phyloP scores from a whole-genome alignment of 1,284 basidiomycete species.

The Mycosarcoma mackinlayi region DNA sequence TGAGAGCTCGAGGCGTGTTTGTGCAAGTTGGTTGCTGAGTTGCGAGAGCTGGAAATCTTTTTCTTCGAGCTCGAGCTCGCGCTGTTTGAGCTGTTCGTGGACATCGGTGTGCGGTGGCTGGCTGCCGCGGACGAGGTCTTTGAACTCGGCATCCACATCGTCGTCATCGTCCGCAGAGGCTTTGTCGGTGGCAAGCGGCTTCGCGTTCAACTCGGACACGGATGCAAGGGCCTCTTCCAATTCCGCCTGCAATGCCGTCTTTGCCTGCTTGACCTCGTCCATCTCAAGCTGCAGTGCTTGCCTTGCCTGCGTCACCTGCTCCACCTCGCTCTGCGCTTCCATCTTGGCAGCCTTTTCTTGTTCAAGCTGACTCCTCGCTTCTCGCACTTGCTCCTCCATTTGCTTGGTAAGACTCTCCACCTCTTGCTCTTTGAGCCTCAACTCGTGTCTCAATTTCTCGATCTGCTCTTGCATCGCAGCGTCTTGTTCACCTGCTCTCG shows the following conservation, averaged over 20 bases:
- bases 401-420: slow-evolving; percentile 13
- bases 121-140: slow-evolving; percentile 28
- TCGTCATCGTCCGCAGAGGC: slow-evolving; percentile 15
- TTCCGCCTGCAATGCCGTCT: slow-evolving; percentile 15
- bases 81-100: slow-evolving; percentile 12
- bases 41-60: slow-evolving; percentile 11
- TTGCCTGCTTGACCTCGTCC: slow-evolving; percentile 4
- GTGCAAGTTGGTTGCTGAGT: slow-evolving; percentile 15
- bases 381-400: slow-evolving; percentile 26
- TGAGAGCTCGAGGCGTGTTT: background rate
- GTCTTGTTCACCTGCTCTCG: slow-evolving; percentile 33
- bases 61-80: slow-evolving; percentile 27
- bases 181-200: slow-evolving; percentile 3
- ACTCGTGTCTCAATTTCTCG: slow-evolving; percentile 28
- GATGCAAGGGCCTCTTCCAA: slow-evolving; percentile 8
- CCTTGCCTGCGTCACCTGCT: background rate
- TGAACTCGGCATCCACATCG: slow-evolving; percentile 37
- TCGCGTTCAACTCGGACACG: slow-evolving; percentile 19
- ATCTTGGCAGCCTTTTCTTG: slow-evolving; percentile 5
- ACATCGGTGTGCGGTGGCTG: background rate
- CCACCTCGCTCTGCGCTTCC: background rate
- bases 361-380: slow-evolving; percentile 9
- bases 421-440: slow-evolving; percentile 27
- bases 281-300: background rate
- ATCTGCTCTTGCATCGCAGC: slow-evolving; percentile 27